These are phyloP conservation scores for Corylus avellana DNA, from an alignment of 306 rosid genomes.

Conservation along the genomic window DNA sequence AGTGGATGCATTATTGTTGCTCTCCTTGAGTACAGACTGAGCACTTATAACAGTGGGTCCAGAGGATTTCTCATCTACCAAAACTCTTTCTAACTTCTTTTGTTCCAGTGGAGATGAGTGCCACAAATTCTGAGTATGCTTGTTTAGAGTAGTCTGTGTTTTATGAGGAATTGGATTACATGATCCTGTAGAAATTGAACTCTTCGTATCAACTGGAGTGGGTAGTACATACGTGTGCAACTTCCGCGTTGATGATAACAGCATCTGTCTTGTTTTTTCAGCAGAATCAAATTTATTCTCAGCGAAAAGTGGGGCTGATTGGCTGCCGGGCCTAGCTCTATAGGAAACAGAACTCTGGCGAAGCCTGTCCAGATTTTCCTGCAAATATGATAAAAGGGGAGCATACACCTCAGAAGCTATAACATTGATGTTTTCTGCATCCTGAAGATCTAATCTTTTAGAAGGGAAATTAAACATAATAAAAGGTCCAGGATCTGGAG, in stretches of 20 bases:
- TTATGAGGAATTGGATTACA: conserved; percentile 42
- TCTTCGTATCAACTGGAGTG: conserved; percentile 68
- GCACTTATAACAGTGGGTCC: conserved; percentile 40
- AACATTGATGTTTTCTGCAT: background rate
- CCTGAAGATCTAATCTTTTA: background rate
- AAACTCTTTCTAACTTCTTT: conserved; percentile 46
- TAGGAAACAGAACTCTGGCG: conserved; percentile 54
- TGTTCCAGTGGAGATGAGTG: conserved; percentile 80
- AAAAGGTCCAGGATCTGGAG: conserved; percentile 16
- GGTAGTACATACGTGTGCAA: conserved; percentile 88
- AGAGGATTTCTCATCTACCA: conserved; percentile 45
- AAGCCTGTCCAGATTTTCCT: conserved; percentile 66
- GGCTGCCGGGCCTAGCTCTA: conserved; percentile 58
- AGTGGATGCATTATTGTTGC: conserved; percentile 58
- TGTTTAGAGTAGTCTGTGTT: conserved; percentile 38
- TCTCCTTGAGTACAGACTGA: conserved; percentile 71
- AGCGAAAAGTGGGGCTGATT: conserved; percentile 90
- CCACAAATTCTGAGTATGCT: conserved; percentile 63
- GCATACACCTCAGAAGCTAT: conserved; percentile 2
- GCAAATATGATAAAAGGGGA: conserved; percentile 40
- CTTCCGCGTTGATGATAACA: conserved; percentile 70
- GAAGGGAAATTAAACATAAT: conserved; percentile 20
- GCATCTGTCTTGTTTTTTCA: conserved; percentile 66
- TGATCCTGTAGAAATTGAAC: conserved; percentile 52
- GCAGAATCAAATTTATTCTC: conserved; percentile 58